phyloP scores from a whole-genome alignment of 208 protist species.

The Acanthamoeba comandoni region DNA sequence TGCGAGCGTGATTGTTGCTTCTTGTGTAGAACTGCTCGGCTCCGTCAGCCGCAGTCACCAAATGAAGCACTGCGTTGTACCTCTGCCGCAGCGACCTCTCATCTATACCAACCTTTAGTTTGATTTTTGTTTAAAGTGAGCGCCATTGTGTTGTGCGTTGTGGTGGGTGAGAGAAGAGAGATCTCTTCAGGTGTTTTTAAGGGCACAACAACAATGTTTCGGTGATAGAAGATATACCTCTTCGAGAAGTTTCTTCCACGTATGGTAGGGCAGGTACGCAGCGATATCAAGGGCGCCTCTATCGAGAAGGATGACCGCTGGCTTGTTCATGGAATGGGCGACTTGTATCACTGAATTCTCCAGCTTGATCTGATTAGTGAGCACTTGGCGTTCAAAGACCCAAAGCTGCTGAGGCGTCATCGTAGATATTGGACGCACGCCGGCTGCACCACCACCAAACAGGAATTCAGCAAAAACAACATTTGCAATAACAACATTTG shows the following conservation, averaged over 20 bases:
- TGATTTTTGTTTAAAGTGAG: no score
- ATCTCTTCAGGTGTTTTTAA: no score
- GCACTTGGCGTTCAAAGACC: conserved; percentile 48
- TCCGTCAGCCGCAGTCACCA: conserved; percentile 89
- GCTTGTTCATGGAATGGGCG: conserved; percentile 25
- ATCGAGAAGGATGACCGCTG: conserved; percentile 51
- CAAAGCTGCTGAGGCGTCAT: conserved; percentile 50
- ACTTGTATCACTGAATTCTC: conserved; percentile 42
- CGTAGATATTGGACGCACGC: conserved; percentile 2
- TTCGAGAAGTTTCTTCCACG: conserved; percentile 70
- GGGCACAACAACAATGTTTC: no score
- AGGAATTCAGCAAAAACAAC: not conserved
- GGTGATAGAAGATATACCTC: conserved; percentile 28
- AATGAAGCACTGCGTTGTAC: conserved; percentile 55
- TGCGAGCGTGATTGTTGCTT: conserved; percentile 86
- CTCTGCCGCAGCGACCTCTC: conserved; percentile 29
- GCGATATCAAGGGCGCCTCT: conserved; percentile 46
- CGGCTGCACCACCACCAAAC: not conserved
- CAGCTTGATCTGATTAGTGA: conserved; percentile 50
- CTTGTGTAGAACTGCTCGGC: conserved; percentile 88
- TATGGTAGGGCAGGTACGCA: conserved; percentile 37
- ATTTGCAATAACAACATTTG: conserved; percentile 36
- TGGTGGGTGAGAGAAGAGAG: no score
- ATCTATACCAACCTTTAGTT: no score
- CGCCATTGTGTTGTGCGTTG: no score